These are phyloP conservation scores for Bryopsis sp. DNA, from an alignment of 139 green algal genomes.

Conservation along the genomic window DNA sequence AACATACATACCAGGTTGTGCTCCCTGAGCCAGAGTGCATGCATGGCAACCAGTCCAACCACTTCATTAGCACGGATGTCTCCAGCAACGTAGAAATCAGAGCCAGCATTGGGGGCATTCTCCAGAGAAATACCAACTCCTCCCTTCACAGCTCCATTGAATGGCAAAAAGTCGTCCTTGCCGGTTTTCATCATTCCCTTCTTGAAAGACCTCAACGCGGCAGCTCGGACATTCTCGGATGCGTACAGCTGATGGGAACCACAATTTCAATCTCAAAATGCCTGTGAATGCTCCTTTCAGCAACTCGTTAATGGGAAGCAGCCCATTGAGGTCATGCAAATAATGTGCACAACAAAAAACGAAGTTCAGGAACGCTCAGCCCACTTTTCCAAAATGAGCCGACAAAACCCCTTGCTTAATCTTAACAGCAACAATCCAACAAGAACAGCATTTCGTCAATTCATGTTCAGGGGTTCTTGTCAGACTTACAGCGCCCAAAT, in stretches of 20 bases:
- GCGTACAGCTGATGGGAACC: slow-evolving; percentile 8
- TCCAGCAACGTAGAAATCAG: slow-evolving; percentile 6
- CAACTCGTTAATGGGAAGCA: no score
- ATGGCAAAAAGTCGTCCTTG: slow-evolving; percentile 5
- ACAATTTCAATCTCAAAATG: no score
- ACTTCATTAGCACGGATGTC: neutral
- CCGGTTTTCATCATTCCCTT: neutral
- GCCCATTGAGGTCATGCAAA: no score
- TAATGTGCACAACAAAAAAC: no score
- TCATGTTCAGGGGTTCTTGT: no score
- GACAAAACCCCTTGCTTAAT: neutral
- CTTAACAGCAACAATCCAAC: no score
- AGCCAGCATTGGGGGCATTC: slow-evolving; percentile 1
- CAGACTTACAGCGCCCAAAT: no score
- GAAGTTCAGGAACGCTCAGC: neutral
- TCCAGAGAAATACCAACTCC: neutral
- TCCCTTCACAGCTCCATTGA: neutral
- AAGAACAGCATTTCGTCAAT: no score
- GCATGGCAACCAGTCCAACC: neutral
- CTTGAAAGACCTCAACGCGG: neutral
- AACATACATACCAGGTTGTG: slow-evolving; percentile 4
- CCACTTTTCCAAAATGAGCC: neutral
- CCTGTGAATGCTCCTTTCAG: no score
- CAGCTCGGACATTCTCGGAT: neutral
- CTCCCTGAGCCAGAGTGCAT: slow-evolving; percentile 9